Evolutionary conservation across 176 grass and related monocot species (phyloP).

Genomic region (Avena atlantica): DNA sequence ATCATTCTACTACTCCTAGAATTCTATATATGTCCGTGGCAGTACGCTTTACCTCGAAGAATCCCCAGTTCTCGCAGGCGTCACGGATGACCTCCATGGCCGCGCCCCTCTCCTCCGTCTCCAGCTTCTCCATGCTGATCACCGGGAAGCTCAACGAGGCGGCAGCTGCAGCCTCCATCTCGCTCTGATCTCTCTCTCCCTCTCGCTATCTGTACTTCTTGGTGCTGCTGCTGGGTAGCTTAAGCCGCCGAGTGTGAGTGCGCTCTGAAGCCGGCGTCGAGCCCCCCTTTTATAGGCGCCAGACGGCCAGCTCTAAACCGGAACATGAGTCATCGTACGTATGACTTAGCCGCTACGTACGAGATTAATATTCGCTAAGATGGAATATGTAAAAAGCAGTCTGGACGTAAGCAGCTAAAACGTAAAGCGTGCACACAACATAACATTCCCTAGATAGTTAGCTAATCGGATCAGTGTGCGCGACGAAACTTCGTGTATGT

Average conservation of each 20-base stretch:
- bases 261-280: constrained; percentile 19
- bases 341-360: background rate
- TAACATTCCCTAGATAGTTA: background rate
- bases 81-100: constrained; percentile 75
- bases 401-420: background rate
- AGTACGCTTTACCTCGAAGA: constrained; percentile 76
- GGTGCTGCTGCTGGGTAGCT: constrained; percentile 18
- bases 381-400: background rate
- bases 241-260: constrained; percentile 15
- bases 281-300: constrained; percentile 65
- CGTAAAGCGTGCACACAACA: background rate
- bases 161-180: constrained; percentile 26
- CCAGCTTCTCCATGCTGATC: constrained; percentile 81
- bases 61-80: constrained; percentile 99
- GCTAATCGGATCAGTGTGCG: background rate
- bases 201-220: background rate
- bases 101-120: constrained; percentile 51
- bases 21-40: background rate
- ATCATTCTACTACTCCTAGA: background rate
- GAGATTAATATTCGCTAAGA: background rate
- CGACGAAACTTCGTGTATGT: background rate
- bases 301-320: background rate
- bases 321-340: background rate
- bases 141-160: constrained; percentile 64
- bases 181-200: background rate